Evolutionary conservation across 2,329 filamentous ascomycete species (phyloP), one percentile per base, ranked within the genome.

Genomic region (Exophiala aquamarina): DNA sequence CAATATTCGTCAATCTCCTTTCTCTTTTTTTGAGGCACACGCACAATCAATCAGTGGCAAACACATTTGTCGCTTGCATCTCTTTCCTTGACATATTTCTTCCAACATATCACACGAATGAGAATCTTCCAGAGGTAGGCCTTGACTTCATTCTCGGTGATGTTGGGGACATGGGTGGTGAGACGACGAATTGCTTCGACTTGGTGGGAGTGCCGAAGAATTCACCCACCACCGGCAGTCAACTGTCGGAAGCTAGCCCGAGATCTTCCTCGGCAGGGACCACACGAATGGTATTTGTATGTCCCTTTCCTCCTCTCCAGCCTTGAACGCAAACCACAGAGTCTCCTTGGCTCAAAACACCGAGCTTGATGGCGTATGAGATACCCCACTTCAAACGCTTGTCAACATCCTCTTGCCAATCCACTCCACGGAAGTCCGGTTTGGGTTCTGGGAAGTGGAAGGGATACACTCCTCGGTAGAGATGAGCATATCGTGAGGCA

Each of bases 401-500:
- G 75, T 98, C 93, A 61, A 98, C 93, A 72, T 98, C 92, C 78
- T 97, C 90, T 77, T 98, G 93, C 93, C 93, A 98, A 38, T 61
- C 59, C 4, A 55, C 53, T 71, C 86, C 82, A 69, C 79, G 81
- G 74, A 97, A 98, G 76, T 98, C 89, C 61, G 93, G 93, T 84
- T 97, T 97, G 63, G 76, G 73, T 77, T 95, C 87, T 44, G 86
- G 82, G 80, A 96, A 97, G 64, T 87, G 79, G 86, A 98, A 98
- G 49, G 93, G 93, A 69, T 96, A 98, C 54, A 98, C 92, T 62
- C 93, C 93, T 67, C 93, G 92, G 77, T 96, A 97, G 69, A 98
- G 74, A 72, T 98, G 93, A 59, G 84, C 87, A 72, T 93, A 97
- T 59, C 93, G 82, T 51, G 90, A 87, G 42, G 93, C 89, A 58